phyloP scores from a whole-genome alignment of 2,329 filamentous ascomycete genomes.

The Graphilbum ipis-grandicollis region DNA sequence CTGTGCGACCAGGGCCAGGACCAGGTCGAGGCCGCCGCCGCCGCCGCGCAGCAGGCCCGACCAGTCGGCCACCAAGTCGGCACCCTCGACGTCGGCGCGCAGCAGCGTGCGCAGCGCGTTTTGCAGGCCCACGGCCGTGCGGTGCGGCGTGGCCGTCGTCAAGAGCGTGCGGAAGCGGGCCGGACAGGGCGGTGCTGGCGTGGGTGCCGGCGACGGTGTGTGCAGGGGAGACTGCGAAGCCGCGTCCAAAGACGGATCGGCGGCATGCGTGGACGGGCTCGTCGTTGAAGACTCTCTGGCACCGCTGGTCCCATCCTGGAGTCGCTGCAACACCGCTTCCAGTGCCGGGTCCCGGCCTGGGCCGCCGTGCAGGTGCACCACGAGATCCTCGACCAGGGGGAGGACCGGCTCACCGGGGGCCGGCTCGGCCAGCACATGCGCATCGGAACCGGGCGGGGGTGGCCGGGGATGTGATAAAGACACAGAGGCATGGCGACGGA shows the following conservation, averaged over 20 bases:
- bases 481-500: too few species aligned
- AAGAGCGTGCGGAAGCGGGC: constrained; percentile 26
- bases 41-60: constrained; percentile 32
- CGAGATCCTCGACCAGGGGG: constrained; percentile 35
- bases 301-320: constrained; percentile 13
- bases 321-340: constrained; percentile 27
- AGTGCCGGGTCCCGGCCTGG: constrained; percentile 22
- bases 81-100: constrained; percentile 12
- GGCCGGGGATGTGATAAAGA: too few species aligned
- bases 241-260: neutral
- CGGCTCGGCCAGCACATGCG: too few species aligned
- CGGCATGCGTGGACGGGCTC: neutral
- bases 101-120: constrained; percentile 31
- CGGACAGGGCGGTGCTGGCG: too few species aligned
- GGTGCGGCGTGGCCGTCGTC: constrained; percentile 18
- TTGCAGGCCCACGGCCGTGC: constrained; percentile 35
- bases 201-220: constrained; percentile 4
- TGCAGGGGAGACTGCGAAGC: neutral
- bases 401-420: constrained; percentile 31
- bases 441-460: too few species aligned
- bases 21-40: constrained; percentile 31
- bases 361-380: constrained; percentile 34
- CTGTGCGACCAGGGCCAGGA: constrained; percentile 42
- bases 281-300: neutral
- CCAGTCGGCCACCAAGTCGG: constrained; percentile 23